Percentiles rank a stretch among this genome's conserved stretches.
Evolutionary conservation across 257 asterid species (phyloP).

Genomic region (Agastache rugosa): DNA sequence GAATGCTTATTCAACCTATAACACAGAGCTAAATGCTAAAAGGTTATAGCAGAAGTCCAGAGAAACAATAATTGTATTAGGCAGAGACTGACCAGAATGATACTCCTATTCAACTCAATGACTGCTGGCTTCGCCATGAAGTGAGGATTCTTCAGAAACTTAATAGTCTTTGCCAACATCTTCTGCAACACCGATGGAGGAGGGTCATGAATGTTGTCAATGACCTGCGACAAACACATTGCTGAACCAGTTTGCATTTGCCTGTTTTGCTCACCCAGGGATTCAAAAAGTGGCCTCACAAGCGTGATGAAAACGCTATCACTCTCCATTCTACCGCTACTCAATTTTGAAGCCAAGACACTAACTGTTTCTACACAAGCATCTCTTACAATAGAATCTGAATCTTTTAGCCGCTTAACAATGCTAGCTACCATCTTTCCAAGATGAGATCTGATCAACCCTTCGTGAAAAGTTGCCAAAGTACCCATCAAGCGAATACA

Average conservation of each 20-base stretch:
- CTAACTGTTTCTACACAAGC: constrained; percentile 83
- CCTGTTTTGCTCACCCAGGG: constrained; percentile 90
- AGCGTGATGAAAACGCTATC: constrained; percentile 68
- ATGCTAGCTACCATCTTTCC: constrained; percentile 80
- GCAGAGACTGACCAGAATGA: constrained; percentile 68
- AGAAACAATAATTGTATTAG: neutral
- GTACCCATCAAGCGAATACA: constrained; percentile 84
- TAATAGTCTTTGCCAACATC: constrained; percentile 79
- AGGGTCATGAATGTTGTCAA: constrained; percentile 79
- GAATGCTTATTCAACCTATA: constrained; percentile 4
- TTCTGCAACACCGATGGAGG: constrained; percentile 82
- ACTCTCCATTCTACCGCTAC: constrained; percentile 56
- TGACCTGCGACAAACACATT: constrained; percentile 80
- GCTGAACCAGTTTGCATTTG: constrained; percentile 88
- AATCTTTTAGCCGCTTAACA: constrained; percentile 87
- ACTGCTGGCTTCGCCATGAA: constrained; percentile 97
- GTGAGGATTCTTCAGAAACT: constrained; percentile 88
- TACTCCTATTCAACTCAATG: constrained; percentile 88
- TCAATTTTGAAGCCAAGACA: constrained; percentile 74
- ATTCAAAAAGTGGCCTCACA: constrained; percentile 96
- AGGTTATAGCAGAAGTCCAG: constrained; percentile 19
- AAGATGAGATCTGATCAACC: constrained; percentile 67
- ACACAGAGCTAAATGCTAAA: constrained; percentile 2
- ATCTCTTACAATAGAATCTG: constrained; percentile 88
- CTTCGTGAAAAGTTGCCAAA: constrained; percentile 65